A percentile compares a stretch with the other conserved stretches of the same genome.
These are phyloP conservation scores for Eucalyptus polyanthemos DNA, from an alignment of 345 rosid genomes.

Conservation along the genomic window DNA sequence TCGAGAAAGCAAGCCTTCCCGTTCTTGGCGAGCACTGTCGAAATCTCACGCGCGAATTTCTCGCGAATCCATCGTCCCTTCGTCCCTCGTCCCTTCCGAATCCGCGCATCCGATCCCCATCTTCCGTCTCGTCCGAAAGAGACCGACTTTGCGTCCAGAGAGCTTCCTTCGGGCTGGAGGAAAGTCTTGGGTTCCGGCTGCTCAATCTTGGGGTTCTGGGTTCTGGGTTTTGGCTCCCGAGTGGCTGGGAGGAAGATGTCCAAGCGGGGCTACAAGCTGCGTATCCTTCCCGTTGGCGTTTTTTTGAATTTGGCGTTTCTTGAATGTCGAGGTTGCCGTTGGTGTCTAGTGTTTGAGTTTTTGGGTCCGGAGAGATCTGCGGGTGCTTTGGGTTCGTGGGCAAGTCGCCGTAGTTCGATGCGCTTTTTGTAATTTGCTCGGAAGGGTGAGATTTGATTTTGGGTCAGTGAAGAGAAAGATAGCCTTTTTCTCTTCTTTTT, in stretches of 20 bases:
- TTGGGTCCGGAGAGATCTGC: background rate
- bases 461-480: background rate
- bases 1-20: background rate
- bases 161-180: background rate
- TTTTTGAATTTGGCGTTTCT: background rate
- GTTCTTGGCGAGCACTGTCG: background rate
- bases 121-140: background rate
- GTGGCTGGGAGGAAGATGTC: conserved; percentile 28
- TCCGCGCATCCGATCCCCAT: conserved; percentile 20
- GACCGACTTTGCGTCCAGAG: background rate
- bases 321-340: background rate
- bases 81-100: background rate
- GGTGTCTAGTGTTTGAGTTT: background rate
- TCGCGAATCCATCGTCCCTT: background rate
- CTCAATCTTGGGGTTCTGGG: background rate
- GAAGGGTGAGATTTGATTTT: background rate
- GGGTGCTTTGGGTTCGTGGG: background rate
- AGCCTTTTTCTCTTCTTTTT: rapidly evolving
- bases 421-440: background rate
- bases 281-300: conserved; percentile 48
- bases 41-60: background rate
- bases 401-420: background rate
- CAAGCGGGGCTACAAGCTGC: conserved; percentile 94
- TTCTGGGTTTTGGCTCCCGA: background rate
- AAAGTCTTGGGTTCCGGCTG: background rate